Evolutionary conservation across 148 eudicot genomes (phyloP).

Genomic region (Polygonum maritimum): DNA sequence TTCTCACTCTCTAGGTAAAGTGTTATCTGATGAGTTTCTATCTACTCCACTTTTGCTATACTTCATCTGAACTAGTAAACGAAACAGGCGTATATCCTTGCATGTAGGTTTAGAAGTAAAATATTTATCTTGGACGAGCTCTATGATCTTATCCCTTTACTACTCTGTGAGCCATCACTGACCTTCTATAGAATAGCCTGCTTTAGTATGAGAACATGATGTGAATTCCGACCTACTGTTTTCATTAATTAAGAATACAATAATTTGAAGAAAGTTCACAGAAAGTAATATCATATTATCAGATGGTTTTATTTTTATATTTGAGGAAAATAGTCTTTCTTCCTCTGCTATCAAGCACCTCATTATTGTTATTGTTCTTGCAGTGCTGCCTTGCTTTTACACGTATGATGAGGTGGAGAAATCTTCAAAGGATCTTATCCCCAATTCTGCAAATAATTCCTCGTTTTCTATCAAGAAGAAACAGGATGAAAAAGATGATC

Average conservation of each 20-base stretch:
- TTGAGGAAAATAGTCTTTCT: not conserved
- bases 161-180: no score
- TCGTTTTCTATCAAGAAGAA: constrained; percentile 29
- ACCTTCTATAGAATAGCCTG: no score
- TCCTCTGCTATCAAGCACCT: not conserved
- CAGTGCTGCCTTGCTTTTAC: constrained; percentile 89
- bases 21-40: not conserved
- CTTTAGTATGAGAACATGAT: not conserved
- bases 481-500: constrained; percentile 28
- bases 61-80: not conserved
- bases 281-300: not conserved
- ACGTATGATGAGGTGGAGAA: constrained; percentile 46
- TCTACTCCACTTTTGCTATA: not conserved
- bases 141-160: not conserved
- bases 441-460: constrained; percentile 27
- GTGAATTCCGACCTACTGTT: not conserved
- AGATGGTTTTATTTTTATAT: not conserved
- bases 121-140: not conserved
- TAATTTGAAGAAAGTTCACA: not conserved
- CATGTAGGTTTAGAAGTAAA: not conserved
- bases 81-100: not conserved
- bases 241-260: not conserved
- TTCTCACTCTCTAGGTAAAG: constrained; percentile 36
- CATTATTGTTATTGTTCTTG: constrained; percentile 13
- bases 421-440: constrained; percentile 24